These are phyloP conservation scores for Henckelia pumila DNA, from an alignment of 257 asterid genomes.

Conservation along the genomic window DNA sequence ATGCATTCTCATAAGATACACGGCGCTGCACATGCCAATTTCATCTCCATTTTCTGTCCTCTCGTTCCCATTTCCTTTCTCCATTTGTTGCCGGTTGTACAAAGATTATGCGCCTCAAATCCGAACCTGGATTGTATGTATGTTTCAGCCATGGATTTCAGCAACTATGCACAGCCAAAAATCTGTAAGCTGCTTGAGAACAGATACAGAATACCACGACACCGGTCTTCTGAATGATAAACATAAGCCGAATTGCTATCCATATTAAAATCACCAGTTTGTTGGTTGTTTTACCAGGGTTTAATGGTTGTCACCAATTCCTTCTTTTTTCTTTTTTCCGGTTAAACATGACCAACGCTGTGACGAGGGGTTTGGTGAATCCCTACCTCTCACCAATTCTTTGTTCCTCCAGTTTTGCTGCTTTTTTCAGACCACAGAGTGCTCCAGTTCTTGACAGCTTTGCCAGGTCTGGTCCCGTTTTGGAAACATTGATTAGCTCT, in stretches of 20 bases:
- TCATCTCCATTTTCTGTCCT: neutral
- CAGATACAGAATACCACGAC: neutral
- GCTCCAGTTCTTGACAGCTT: neutral
- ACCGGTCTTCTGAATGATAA: neutral
- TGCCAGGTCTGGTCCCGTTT: neutral
- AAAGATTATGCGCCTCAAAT: no score
- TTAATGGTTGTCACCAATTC: neutral
- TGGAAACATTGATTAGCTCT: constrained; percentile 37
- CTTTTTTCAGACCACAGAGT: neutral
- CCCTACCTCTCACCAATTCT: neutral
- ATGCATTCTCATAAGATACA: neutral
- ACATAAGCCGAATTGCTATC: neutral
- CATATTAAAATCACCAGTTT: neutral
- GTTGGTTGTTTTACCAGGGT: neutral
- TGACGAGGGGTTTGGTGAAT: neutral
- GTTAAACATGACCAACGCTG: neutral
- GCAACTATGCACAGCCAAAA: neutral
- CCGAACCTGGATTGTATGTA: neutral
- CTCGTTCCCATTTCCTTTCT: neutral
- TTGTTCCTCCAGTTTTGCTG: neutral
- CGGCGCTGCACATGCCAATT: neutral
- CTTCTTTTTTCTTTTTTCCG: neutral
- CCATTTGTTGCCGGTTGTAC: neutral
- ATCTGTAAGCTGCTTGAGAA: neutral
- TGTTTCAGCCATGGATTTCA: neutral